Percentiles rank a stretch among this genome's conserved stretches.
phyloP scores from a whole-genome alignment of 2,329 filamentous ascomycete species.

The Verticillium dahliae region DNA sequence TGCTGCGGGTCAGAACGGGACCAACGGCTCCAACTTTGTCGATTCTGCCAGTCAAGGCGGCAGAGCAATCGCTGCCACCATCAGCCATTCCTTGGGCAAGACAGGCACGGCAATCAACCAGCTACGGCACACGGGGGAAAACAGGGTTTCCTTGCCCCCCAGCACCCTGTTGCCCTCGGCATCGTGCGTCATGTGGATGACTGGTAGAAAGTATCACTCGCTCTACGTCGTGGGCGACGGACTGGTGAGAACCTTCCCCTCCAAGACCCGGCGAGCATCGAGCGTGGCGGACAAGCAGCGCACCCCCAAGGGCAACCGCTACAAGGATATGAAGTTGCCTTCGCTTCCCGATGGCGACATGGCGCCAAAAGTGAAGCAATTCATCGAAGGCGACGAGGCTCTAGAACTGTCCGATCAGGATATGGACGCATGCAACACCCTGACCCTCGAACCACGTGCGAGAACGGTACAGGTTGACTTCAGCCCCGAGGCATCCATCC shows the following conservation, averaged over 20 bases:
- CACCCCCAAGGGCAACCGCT: conserved; percentile 47
- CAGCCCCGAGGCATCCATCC: conserved; percentile 57
- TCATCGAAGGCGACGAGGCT: conserved; percentile 51
- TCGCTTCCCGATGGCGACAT: conserved; percentile 53
- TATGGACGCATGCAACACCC: conserved; percentile 46
- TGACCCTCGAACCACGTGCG: conserved; percentile 40
- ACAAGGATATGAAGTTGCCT: conserved; percentile 62
- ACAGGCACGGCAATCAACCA: conserved; percentile 65
- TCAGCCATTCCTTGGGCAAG: conserved; percentile 68
- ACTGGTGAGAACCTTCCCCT: conserved; percentile 58
- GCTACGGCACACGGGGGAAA: conserved; percentile 71
- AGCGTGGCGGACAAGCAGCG: conserved; percentile 47
- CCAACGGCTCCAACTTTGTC: conserved; percentile 39
- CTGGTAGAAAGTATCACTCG: conserved; percentile 52
- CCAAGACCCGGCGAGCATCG: conserved; percentile 47
- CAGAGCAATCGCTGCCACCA: conserved; percentile 64
- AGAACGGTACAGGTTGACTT: conserved; percentile 30
- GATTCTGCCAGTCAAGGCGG: conserved; percentile 63
- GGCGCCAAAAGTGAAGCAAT: conserved; percentile 47
- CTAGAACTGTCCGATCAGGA: conserved; percentile 46
- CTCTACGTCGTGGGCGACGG: conserved; percentile 62
- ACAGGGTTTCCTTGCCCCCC: conserved; percentile 62
- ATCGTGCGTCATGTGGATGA: conserved; percentile 60
- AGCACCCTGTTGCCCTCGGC: conserved; percentile 46
- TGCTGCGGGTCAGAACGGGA: conserved; percentile 26